These are phyloP conservation scores for Zopfia rhizophila DNA, from an alignment of 2,329 filamentous ascomycete genomes.

Conservation along the genomic window DNA sequence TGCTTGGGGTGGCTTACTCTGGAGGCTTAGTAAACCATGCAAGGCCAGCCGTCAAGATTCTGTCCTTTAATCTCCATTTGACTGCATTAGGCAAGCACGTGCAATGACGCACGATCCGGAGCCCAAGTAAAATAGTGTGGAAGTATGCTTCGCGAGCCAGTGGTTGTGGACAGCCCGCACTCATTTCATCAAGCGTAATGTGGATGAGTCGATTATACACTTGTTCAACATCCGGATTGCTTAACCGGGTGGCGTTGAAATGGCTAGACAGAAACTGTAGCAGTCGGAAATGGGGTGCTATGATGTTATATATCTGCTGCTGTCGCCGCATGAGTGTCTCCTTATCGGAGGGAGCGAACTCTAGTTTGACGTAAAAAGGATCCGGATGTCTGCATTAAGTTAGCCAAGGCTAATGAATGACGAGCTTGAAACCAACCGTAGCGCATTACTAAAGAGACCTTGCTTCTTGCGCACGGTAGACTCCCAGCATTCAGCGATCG, in stretches of 20 bases:
- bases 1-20: slow-evolving; percentile 55
- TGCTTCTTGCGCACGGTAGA: slow-evolving; percentile 78
- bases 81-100: slow-evolving; percentile 71
- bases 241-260: slow-evolving; percentile 90
- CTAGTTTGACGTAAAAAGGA: slow-evolving; percentile 89
- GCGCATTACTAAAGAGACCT: slow-evolving; percentile 80
- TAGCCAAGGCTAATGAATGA: slow-evolving; percentile 31
- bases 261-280: slow-evolving; percentile 93
- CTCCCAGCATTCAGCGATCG: slow-evolving; percentile 93
- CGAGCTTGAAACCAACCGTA: slow-evolving; percentile 63
- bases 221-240: slow-evolving; percentile 81
- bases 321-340: slow-evolving; percentile 77
- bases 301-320: slow-evolving; percentile 80
- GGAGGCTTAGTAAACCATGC: slow-evolving; percentile 88
- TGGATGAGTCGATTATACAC: slow-evolving; percentile 85
- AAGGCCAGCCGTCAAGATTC: slow-evolving; percentile 84
- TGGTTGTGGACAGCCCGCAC: slow-evolving; percentile 75
- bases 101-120: slow-evolving; percentile 79
- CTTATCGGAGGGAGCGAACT: slow-evolving; percentile 92
- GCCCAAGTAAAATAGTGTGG: slow-evolving; percentile 83
- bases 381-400: slow-evolving; percentile 69
- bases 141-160: slow-evolving; percentile 93
- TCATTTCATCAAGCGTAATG: slow-evolving; percentile 78
- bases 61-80: slow-evolving; percentile 87
- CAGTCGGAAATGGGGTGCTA: slow-evolving; percentile 86